Base-by-base conservation (phyloP, 2,329 filamentous ascomycete species). In the Epichloe typhina region DNA sequence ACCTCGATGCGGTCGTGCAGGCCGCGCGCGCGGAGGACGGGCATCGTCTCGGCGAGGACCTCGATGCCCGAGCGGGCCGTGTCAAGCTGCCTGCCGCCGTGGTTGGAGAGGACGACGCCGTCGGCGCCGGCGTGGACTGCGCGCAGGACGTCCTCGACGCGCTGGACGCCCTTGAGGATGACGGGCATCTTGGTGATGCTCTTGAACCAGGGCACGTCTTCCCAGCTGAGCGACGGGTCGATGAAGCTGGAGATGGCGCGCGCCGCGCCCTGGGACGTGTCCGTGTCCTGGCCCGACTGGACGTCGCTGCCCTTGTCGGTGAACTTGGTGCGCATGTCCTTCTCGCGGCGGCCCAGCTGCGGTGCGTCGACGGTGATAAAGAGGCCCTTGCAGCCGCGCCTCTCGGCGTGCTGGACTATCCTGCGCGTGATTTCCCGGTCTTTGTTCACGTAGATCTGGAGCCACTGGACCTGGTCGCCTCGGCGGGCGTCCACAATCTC, bases 291-390 rank as follows among this genome's bases (percentile, higher is more conserved):
- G 47, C 86, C 87, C 12, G 72, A 73, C 69, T 97, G 93, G 13
- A 97, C 88, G 62, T 82, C 86, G 31, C 84, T 86, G 8, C 90
- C 91, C 13, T 79, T 78, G 59, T 95, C 91, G 38, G 80, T 80
- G 64, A 94, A 95, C 69, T 97, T 97, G 57, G 79, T 80, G 39
- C 93, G 86, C 93, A 97, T 97, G 66, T 97, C 93, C 73, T 97
- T 98, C 69, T 98, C 93, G 58, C 93, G 79, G 39, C 93, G 83
- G 41, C 93, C 93, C 21, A 98, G 82, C 68, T 97, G 91, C 5
- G 93, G 93, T 49, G 93, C 93, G 66, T 98, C 93, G 50, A 98
- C 93, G 2, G 93, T 98, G 71, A 98, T 96, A 75, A 98, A 98
- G 17, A 98, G 81, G 9, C 85, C 93, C 69, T 88, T 93, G 76